These are phyloP conservation scores for Arthrobotrys musiformis DNA, from an alignment of 2,329 filamentous ascomycete genomes.

Conservation along the genomic window DNA sequence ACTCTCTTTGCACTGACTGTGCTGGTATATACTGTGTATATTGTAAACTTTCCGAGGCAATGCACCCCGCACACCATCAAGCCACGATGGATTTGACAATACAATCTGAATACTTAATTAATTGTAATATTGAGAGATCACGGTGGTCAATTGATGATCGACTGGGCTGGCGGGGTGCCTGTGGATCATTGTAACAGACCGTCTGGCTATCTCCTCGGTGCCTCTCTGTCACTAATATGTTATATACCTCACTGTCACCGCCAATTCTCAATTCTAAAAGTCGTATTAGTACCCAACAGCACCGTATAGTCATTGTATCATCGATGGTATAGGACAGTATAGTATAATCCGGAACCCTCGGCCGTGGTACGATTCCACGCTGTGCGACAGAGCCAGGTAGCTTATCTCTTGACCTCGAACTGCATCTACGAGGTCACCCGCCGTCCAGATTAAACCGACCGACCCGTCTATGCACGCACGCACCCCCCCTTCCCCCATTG, in stretches of 20 bases:
- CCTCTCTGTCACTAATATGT: neutral
- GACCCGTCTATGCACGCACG: neutral
- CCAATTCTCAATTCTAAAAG: too few relatives aligned
- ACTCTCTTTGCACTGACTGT: too few relatives aligned
- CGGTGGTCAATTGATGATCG: neutral
- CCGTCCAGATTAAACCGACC: neutral
- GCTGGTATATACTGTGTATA: too few relatives aligned
- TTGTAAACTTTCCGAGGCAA: neutral
- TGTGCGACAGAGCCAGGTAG: constrained; percentile 10
- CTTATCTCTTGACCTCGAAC: constrained; percentile 14
- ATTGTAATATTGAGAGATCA: neutral
- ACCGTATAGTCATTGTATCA: too few relatives aligned
- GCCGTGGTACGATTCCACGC: constrained; percentile 15
- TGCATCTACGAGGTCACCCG: neutral
- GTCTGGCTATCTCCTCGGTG: constrained; percentile 26
- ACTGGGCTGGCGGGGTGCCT: neutral
- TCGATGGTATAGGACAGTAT: too few relatives aligned
- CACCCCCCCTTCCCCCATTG: too few relatives aligned
- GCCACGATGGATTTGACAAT: neutral
- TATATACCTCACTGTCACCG: too few relatives aligned
- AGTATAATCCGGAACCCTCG: constrained; percentile 30
- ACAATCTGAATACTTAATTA: neutral
- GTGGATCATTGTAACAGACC: constrained; percentile 2
- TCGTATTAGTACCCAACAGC: too few relatives aligned
- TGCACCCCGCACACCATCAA: neutral